Evolutionary conservation across 306 rosid genomes (phyloP), one percentile per base, ranked within the genome.

Genomic region (Adenanthera pavonina): DNA sequence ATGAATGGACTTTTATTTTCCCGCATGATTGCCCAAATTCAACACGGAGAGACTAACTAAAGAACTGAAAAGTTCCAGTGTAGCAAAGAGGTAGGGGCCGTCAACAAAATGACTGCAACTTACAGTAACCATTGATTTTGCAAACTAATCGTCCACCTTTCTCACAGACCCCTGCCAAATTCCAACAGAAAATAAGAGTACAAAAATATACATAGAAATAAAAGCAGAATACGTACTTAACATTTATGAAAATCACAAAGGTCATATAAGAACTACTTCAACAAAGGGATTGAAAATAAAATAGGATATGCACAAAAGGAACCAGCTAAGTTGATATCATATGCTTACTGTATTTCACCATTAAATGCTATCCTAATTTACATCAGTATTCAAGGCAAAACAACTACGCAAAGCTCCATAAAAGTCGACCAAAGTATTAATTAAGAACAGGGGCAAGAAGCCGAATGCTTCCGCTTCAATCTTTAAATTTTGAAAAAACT

Each of bases 131-230:
- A 13, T 16, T 62, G 48, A 8, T 77, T 33, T 17, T 6, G 47
- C 72, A 38, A 43, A 60, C 17, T 56, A 67, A 54, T 47, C 66
- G 34, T 61, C 7, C 67, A 20, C 14, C 78, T 57, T 57, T 69
- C 76, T 87, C 87, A 87, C 8, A 77, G 62, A 77, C 89, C 87
- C 89, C 87, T 87, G 87, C 66, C 48, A 80, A 20, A 74, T 73
- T 69, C 43, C 73, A 81, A 70, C 38, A 48, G 65, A 69, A 60
- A 49, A 72, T 66, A 74, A 80, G 57, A 83, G 70, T 15, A 43
- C 59, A 80, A 60, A 40, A 38, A 47, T 30, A 12, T 1, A 8
- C 52, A 40, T 5, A 41, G 15, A 41, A 7, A 57, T 49, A 57
- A 77, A 72, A 73, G 72, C 25, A 60, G 44, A 62, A 52, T 25